Evolutionary conservation across 2,329 filamentous ascomycete species (phyloP).

Genomic region (Scytalidium sp.): DNA sequence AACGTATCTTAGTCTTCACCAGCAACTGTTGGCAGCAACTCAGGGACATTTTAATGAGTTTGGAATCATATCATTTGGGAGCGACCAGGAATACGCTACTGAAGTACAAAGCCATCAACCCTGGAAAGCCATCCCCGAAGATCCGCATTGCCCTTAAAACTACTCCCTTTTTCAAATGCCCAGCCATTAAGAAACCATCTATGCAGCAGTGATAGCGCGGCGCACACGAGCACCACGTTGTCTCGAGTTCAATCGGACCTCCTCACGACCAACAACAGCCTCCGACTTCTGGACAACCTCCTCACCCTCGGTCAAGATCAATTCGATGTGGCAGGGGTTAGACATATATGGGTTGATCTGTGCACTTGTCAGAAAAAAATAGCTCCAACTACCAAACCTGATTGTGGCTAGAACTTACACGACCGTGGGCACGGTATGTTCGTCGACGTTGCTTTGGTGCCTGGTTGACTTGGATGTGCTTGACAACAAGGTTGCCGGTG

Average conservation of each 20-base stretch:
- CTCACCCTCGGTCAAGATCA: constrained; percentile 97
- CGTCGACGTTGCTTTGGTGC: constrained; percentile 98
- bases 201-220: constrained; percentile 64
- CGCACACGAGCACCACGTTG: constrained; percentile 76
- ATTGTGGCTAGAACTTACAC: constrained; percentile 67
- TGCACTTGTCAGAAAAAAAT: constrained; percentile 9
- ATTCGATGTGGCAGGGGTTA: constrained; percentile 99
- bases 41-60: background rate
- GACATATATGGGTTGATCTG: constrained; percentile 99
- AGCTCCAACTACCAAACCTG: constrained; percentile 22
- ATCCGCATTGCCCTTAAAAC: constrained; percentile 18
- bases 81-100: constrained; percentile 25
- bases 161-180: constrained; percentile 22
- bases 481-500: constrained; percentile 95
- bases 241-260: constrained; percentile 76
- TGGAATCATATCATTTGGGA: background rate
- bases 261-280: constrained; percentile 61
- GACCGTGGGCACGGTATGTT: constrained; percentile 99
- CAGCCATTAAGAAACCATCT: constrained; percentile 34
- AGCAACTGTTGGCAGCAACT: too few species aligned
- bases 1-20: too few species aligned
- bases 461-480: constrained; percentile 99
- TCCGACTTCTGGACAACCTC: constrained; percentile 93
- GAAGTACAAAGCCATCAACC: constrained; percentile 26
- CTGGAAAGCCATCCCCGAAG: constrained; percentile 11